Percentiles rank a stretch among this genome's conserved stretches.
These are phyloP conservation scores for Zasmidium citrigriseum DNA, from an alignment of 2,329 filamentous ascomycete species.

Conservation along the genomic window DNA sequence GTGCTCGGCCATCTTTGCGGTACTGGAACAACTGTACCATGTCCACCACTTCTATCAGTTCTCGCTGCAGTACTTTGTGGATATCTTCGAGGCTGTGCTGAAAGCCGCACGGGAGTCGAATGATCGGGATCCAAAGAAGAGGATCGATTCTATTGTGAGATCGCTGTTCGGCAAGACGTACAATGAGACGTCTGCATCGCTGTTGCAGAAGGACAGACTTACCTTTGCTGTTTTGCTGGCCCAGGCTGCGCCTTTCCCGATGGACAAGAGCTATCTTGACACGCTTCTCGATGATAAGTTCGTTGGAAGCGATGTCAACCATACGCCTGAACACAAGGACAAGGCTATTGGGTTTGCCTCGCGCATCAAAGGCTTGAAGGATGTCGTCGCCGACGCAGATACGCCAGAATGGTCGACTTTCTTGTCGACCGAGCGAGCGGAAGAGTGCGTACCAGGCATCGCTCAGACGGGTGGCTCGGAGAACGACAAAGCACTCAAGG, in stretches of 20 bases:
- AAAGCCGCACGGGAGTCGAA: conserved; percentile 78
- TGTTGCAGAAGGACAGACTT: conserved; percentile 91
- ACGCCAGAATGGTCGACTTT: conserved; percentile 76
- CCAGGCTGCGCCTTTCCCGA: conserved; percentile 92
- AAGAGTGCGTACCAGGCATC: conserved; percentile 75
- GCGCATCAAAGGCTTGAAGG: conserved; percentile 72
- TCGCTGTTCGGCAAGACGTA: conserved; percentile 91
- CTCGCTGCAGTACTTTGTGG: conserved; percentile 95
- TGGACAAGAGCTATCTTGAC: conserved; percentile 90
- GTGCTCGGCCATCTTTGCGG: conserved; percentile 95
- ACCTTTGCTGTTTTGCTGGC: conserved; percentile 93
- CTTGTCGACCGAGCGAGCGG: conserved; percentile 80
- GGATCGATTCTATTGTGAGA: conserved; percentile 86
- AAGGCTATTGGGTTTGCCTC: conserved; percentile 69
- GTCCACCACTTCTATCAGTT: conserved; percentile 99
- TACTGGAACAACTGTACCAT: conserved; percentile 94
- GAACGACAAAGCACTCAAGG: conserved; percentile 75
- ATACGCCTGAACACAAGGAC: conserved; percentile 62
- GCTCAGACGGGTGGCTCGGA: conserved; percentile 61
- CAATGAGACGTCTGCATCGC: conserved; percentile 86
- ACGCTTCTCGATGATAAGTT: conserved; percentile 77
- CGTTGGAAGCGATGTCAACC: conserved; percentile 76
- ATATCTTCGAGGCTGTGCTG: conserved; percentile 94
- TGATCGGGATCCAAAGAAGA: conserved; percentile 54
- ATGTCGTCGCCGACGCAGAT: conserved; percentile 64